These are phyloP conservation scores for Solanum medicagineum DNA, from an alignment of 257 asterid species.

Conservation along the genomic window DNA sequence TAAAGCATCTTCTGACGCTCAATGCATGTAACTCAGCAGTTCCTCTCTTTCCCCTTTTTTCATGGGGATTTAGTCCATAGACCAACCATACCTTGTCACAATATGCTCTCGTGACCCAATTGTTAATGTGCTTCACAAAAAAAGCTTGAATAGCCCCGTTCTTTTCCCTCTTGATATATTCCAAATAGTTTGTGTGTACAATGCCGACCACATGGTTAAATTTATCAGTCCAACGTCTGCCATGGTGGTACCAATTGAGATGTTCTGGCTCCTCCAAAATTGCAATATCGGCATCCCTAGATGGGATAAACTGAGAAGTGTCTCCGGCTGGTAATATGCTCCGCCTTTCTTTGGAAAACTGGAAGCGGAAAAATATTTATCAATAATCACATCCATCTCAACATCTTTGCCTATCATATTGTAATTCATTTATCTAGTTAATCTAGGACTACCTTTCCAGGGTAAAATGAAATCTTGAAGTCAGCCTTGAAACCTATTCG, in stretches of 20 bases:
- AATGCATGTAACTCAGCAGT: not conserved
- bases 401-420: not conserved
- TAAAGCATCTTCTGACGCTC: not conserved
- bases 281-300: constrained; percentile 96
- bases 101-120: constrained; percentile 81
- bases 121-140: constrained; percentile 84
- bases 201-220: constrained; percentile 95
- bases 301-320: constrained; percentile 76
- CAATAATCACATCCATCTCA: not conserved
- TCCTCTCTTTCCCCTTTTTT: not conserved
- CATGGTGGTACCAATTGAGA: constrained; percentile 98
- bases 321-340: constrained; percentile 97
- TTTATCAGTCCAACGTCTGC: constrained; percentile 98
- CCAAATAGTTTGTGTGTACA: constrained; percentile 96
- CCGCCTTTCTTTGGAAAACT: constrained; percentile 86
- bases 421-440: not conserved
- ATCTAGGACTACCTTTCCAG: constrained; percentile 64
- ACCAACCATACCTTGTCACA: constrained; percentile 70
- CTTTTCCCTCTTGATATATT: constrained; percentile 95
- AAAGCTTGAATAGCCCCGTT: constrained; percentile 96
- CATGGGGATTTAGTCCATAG: not conserved
- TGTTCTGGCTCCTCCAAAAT: constrained; percentile 98
- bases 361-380: not conserved
- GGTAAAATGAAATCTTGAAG: constrained; percentile 93
- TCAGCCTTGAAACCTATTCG: constrained; percentile 85